Evolutionary conservation across 148 eudicot species (phyloP), one percentile per base, ranked within the genome.

Genomic region (Beta vulgaris): DNA sequence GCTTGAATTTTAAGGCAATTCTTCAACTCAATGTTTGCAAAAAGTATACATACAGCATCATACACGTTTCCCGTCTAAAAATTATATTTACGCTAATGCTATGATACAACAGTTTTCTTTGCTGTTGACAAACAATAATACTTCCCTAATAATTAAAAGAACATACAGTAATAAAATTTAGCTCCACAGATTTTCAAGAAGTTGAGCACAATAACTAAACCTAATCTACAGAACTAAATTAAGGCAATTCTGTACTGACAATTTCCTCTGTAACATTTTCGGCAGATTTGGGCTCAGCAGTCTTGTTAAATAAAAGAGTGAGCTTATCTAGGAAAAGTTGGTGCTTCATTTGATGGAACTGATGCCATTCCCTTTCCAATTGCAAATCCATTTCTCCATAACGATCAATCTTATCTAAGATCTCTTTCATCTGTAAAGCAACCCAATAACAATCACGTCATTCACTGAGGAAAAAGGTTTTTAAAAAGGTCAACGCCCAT

Each of bases 261-360:
- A 48, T 79, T 73, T 87, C 87, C 71, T 65, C 74, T 31, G 49
- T 65, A 40, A 46, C 32, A 54, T 44, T 81, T 72, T 82, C 88
- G 36, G 71, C 82, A 29, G 79, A 73, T 78, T 83, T 90, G 42
- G 82, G 46, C 4, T 81, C 76, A 68, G 82, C 76, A 54, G 77
- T 69, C 71, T 80, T 86, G 55, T 82, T 87, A 78, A 90, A 83
- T 65, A 83, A 72, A 75, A 95, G 85, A 43, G 86, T 80, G 69
- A 92, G 85, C 83, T 89, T 90, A 83, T 95, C 99, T 46, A 86
- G 84, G 83, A 88, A 92, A 34, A 90, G 89, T 76, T 79, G 82
- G 73, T 87, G 83, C 83, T 87, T 86, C 84, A 92, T 84, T 80
- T 90, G 91, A 72, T 85, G 85, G 75, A 88, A 76, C 75, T 88